Evolutionary conservation across 352 stramenopile species (phyloP).

Genomic region (Thalassiosira ordinaria): DNA sequence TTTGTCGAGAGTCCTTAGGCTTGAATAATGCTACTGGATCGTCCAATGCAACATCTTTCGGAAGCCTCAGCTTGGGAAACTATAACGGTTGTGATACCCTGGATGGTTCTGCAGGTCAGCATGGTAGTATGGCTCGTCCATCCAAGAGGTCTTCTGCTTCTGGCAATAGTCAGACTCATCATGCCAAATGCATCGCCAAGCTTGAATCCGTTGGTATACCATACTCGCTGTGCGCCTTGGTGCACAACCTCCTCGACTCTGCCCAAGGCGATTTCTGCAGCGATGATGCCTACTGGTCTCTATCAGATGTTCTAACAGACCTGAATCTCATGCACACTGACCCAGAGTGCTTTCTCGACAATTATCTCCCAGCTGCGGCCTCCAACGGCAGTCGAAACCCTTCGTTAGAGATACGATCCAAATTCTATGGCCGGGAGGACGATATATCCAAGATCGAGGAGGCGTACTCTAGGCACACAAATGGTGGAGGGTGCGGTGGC

Average conservation of each 20-base stretch:
- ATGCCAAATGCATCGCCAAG: not conserved
- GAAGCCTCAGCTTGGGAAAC: too few species aligned
- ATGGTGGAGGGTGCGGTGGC: conserved; percentile 2
- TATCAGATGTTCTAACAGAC: conserved; percentile 8
- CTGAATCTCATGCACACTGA: conserved; percentile 11
- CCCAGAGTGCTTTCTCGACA: conserved; percentile 7
- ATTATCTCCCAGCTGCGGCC: too few species aligned
- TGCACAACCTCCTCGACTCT: conserved; percentile 22
- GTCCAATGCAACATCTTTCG: not conserved
- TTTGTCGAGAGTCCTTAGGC: not conserved
- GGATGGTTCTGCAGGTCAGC: too few species aligned
- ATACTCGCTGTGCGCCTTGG: conserved; percentile 13
- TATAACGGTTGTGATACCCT: too few species aligned
- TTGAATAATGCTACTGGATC: not conserved
- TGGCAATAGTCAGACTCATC: too few species aligned
- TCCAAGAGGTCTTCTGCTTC: too few species aligned
- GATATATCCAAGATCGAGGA: conserved; percentile 3
- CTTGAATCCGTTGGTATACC: conserved; percentile 16
- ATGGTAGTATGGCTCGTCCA: too few species aligned
- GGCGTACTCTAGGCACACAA: conserved; percentile 4
- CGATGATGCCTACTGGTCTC: conserved; percentile 31
- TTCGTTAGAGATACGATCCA: conserved; percentile 15
- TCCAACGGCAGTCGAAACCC: not conserved
- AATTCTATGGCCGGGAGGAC: conserved; percentile 26
- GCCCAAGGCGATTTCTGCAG: too few species aligned